phyloP scores from a whole-genome alignment of 176 grass and related monocot genomes.

The Carex cristatella region DNA sequence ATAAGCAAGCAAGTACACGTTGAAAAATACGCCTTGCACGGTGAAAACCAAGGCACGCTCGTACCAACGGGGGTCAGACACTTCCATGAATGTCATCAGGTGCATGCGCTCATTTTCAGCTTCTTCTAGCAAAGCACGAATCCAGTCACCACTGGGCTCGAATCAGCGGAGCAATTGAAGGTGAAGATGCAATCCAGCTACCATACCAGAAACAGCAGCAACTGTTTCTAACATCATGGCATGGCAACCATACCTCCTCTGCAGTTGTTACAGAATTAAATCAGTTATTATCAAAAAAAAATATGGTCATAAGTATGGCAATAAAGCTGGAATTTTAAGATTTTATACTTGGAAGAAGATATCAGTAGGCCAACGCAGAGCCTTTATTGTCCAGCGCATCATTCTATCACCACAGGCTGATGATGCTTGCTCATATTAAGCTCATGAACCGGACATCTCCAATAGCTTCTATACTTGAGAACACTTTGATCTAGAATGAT shows the following conservation, averaged over 20 bases:
- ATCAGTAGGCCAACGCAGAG: conserved; percentile 60
- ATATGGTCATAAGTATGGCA: too few species aligned
- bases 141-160: conserved; percentile 84
- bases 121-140: conserved; percentile 75
- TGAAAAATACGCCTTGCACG: conserved; percentile 72
- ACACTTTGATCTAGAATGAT: too few species aligned
- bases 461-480: too few species aligned
- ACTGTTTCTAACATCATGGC: conserved; percentile 87
- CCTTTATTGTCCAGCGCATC: conserved; percentile 65
- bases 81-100: conserved; percentile 96
- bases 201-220: conserved; percentile 84
- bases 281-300: neutral
- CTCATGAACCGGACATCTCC: too few species aligned
- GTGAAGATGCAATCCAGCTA: conserved; percentile 67
- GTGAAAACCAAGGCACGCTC: conserved; percentile 51
- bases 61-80: conserved; percentile 63
- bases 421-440: conserved; percentile 42
- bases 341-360: conserved; percentile 60
- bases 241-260: conserved; percentile 73
- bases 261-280: neutral
- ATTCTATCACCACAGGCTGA: conserved; percentile 54
- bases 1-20: conserved; percentile 50
- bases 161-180: conserved; percentile 67
- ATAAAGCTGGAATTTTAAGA: neutral
- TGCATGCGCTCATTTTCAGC: conserved; percentile 99